Percentiles rank a stretch among this genome's conserved stretches.
phyloP scores from a whole-genome alignment of 768 basidiomycete genomes.

The Kwoniella bestiolae region DNA sequence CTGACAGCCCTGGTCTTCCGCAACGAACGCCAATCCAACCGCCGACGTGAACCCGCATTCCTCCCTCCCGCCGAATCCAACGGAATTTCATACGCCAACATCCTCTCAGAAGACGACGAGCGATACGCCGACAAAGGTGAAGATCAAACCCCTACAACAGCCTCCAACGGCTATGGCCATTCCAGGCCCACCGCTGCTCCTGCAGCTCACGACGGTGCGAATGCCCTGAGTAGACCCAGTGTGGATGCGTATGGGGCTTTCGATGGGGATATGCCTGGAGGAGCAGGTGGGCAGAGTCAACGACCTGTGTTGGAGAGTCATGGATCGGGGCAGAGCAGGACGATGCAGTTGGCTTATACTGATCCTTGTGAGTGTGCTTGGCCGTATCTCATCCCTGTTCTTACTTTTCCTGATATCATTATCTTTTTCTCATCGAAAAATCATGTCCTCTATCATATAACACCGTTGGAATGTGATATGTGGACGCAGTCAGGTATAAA shows the following conservation, averaged over 20 bases:
- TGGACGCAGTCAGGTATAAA: no score
- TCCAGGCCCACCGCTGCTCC: not conserved
- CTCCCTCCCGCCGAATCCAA: slow-evolving; percentile 63
- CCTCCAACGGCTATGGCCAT: slow-evolving; percentile 7
- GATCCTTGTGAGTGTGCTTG: slow-evolving; percentile 49
- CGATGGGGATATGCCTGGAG: slow-evolving; percentile 80
- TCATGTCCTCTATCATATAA: no score
- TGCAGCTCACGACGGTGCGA: not conserved
- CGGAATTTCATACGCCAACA: slow-evolving; percentile 30
- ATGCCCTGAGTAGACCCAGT: slow-evolving; percentile 59
- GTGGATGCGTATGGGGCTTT: slow-evolving; percentile 91
- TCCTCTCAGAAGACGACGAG: slow-evolving; percentile 32
- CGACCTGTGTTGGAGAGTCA: slow-evolving; percentile 49
- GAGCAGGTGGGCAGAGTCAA: slow-evolving; percentile 61
- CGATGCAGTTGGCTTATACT: slow-evolving; percentile 73
- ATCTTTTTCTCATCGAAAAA: no score
- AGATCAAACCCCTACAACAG: slow-evolving; percentile 14
- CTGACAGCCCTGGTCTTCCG: slow-evolving; percentile 78
- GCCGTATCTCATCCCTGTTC: not conserved
- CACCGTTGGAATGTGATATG: no score
- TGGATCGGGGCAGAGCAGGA: slow-evolving; percentile 71
- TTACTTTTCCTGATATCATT: no score
- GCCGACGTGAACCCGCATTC: slow-evolving; percentile 76
- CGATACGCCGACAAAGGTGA: slow-evolving; percentile 42
- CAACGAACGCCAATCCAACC: slow-evolving; percentile 60